A percentile compares a stretch with the other conserved stretches of the same genome.
These are phyloP conservation scores for Oryza coarctata DNA, from an alignment of 176 grass and related monocot genomes.

Conservation along the genomic window DNA sequence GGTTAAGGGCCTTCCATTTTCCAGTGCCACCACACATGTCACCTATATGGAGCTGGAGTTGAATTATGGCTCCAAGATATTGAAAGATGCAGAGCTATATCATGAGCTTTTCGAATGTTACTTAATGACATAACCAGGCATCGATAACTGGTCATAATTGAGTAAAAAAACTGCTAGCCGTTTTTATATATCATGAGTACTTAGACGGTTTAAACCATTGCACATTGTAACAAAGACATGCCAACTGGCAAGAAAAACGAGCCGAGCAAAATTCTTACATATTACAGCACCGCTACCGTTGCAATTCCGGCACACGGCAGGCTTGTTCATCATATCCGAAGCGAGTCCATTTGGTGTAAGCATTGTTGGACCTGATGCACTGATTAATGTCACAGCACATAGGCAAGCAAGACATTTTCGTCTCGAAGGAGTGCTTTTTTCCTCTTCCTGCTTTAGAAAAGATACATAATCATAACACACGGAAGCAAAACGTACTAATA, in stretches of 20 bases:
- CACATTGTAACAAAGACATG: background rate
- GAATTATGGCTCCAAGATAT: slow-evolving; percentile 6
- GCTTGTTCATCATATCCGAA: slow-evolving; percentile 34
- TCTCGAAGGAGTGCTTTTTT: slow-evolving; percentile 41
- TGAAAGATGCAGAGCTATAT: background rate
- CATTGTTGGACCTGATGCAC: slow-evolving; percentile 46
- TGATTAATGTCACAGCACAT: slow-evolving; percentile 64
- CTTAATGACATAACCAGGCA: background rate
- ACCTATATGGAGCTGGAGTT: slow-evolving; percentile 51
- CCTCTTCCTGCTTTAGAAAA: slow-evolving; percentile 40
- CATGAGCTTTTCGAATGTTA: background rate
- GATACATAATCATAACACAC: background rate
- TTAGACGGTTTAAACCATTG: background rate
- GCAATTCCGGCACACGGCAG: slow-evolving; percentile 81
- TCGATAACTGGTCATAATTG: no score
- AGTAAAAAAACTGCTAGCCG: background rate
- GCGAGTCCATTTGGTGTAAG: slow-evolving; percentile 51
- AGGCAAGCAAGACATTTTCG: slow-evolving; percentile 75
- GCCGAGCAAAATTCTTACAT: slow-evolving; percentile 53
- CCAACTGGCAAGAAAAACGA: slow-evolving; percentile 17
- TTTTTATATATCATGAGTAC: background rate
- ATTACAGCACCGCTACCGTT: slow-evolving; percentile 72
- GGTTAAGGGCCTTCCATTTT: slow-evolving; percentile 98
- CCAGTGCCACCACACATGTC: slow-evolving; percentile 99
- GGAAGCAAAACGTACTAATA: background rate